Conservation (phyloP, 2,329 filamentous ascomycete species). For the Arachnopeziza araneosa region DNA sequence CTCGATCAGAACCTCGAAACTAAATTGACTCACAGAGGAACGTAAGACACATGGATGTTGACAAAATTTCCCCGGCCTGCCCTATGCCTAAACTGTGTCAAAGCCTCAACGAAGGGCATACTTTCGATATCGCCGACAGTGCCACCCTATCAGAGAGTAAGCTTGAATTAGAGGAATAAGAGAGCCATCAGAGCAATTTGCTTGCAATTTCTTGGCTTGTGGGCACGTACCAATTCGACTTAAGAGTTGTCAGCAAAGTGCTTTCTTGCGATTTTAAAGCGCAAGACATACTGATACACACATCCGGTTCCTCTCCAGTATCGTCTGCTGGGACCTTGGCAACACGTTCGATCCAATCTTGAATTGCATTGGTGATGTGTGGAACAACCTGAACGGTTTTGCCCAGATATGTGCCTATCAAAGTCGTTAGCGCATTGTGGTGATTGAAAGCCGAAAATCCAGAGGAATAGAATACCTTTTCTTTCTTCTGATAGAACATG, state of each 20-base stretch:
- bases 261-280: no score
- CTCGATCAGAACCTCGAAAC: no score
- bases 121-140: slow-evolving; percentile 80
- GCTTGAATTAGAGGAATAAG: no score
- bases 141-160: slow-evolving; percentile 39
- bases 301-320: slow-evolving; percentile 74
- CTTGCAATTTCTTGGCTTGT: no score
- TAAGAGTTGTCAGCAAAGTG: no score
- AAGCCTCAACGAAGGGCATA: slow-evolving; percentile 80
- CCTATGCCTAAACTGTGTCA: slow-evolving; percentile 70
- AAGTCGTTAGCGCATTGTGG: no score
- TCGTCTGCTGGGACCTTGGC: slow-evolving; percentile 82
- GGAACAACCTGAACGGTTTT: slow-evolving; percentile 88
- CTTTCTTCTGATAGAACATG: no score
- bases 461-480: no score
- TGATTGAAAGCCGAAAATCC: no score
- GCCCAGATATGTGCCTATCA: slow-evolving; percentile 59
- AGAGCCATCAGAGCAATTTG: no score
- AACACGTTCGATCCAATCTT: slow-evolving; percentile 87
- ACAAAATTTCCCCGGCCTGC: slow-evolving; percentile 71
- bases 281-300: slow-evolving; percentile 73
- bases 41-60: slow-evolving; percentile 83
- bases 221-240: no score
- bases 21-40: slow-evolving; percentile 44
- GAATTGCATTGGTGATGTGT: slow-evolving; percentile 85